Evolutionary conservation across 2,329 filamentous ascomycete species (phyloP), one percentile per base, ranked within the genome.

Genomic region (Xylariaceae sp.): DNA sequence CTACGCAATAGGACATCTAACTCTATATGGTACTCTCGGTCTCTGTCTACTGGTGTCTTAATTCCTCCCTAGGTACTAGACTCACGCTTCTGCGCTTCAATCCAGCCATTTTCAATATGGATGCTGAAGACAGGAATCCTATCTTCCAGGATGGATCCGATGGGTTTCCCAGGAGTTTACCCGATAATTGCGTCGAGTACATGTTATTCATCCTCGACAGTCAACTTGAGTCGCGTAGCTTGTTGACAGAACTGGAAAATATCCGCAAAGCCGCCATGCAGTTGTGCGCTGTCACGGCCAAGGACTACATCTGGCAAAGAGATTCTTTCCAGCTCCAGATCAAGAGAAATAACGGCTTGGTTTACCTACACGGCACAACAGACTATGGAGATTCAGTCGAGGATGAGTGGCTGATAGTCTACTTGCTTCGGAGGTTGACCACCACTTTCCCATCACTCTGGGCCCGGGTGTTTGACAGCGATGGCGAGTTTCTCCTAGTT

Each of bases 361-460:
- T 79, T n/a, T 87, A 87, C 62, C 82, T 99, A 5, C 83, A 86
- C 61, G 94, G 94, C 17, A 79, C 81, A 48, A 95, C 92, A 1
- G 90, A 94, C 71, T 98, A 92, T 68, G 93, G 94, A 7, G 96
- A 99, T 74, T 95, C 92, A 0, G 87, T 98, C 3, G 94, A 96
- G 69, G 95, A 99, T 67, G 96, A 99, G 77, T 99, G 95, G 96
- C 83, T 98, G 5, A 88, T 98, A 58, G 93, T 98, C 17, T 96
- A 93, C 75, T 78, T 98, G 4, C 79, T 99, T 26, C 86, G 90
- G 40, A 89, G 96, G 74, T 77, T 98, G 65, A 93, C 88, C 65
- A 89, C 82, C 65, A 80, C 83, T 33, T 90, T 90, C 67, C 79
- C 85, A 4, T 81, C 89, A 58, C 79, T 92, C 6, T 99, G 94